These are phyloP conservation scores for Sanghuangporus weigelae DNA, from an alignment of 1,284 basidiomycete genomes.

Conservation along the genomic window DNA sequence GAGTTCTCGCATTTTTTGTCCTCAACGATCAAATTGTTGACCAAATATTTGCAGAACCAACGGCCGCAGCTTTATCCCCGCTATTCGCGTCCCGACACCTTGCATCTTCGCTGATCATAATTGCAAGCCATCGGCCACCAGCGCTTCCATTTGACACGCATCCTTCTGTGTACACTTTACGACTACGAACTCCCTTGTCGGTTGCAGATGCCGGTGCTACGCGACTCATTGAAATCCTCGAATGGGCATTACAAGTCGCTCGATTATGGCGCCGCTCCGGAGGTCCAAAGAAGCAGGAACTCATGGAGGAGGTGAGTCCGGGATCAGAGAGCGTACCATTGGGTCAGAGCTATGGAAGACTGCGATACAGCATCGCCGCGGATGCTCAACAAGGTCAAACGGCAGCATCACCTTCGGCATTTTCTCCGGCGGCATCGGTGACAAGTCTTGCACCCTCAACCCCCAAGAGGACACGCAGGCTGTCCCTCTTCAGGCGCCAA, in stretches of 20 bases:
- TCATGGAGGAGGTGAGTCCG: constrained; percentile 25
- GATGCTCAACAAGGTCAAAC: not conserved
- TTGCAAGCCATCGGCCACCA: constrained; percentile 44
- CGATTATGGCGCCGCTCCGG: constrained; percentile 38
- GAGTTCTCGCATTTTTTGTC: constrained; percentile 16
- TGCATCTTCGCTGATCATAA: constrained; percentile 39
- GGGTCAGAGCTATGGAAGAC: not conserved
- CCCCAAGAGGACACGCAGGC: not conserved
- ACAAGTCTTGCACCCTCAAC: not conserved
- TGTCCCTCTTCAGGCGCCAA: not conserved
- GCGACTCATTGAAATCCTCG: constrained; percentile 44
- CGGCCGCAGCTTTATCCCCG: constrained; percentile 36
- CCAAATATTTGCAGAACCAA: constrained; percentile 29
- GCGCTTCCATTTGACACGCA: constrained; percentile 28
- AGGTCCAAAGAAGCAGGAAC: constrained; percentile 29
- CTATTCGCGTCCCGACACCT: constrained; percentile 43
- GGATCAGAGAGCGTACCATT: not conserved
- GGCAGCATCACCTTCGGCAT: not conserved
- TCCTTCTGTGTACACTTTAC: constrained; percentile 41
- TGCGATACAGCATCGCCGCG: constrained; percentile 9
- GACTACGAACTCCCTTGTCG: constrained; percentile 37
- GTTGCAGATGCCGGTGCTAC: constrained; percentile 43
- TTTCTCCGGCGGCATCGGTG: constrained; percentile 1
- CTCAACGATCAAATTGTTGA: not conserved
- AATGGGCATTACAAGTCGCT: constrained; percentile 48